Evolutionary conservation across 1,284 basidiomycete species (phyloP), one percentile per base, ranked within the genome.

Genomic region (Fistulinella staudtii): DNA sequence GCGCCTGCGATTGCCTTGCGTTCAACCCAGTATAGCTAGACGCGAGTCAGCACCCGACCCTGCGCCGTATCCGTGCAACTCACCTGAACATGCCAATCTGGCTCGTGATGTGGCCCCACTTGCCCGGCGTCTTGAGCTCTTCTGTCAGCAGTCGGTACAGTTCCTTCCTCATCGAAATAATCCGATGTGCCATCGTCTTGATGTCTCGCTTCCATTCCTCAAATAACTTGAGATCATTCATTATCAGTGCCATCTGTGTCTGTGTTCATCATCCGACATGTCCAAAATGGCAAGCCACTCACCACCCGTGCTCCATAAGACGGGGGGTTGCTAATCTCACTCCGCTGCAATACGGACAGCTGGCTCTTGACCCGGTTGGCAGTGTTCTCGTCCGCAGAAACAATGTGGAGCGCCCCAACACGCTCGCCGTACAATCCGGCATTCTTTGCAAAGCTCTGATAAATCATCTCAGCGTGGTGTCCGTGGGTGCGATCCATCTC

Each of bases 41-140:
- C 39, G 1, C 27, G 28, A 15, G 10, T 56, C 43, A 58, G 53
- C 30, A 28, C 30, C n/a, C 20, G 21, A 35, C 11, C 21, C 4
- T 11, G 35, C 3, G 39, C 22, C 21, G 36, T 51, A 41, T 20
- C 20, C 18, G 10, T 17, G 5, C 28, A 9, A 61, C 80, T 53
- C 63, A 87, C 87, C 85, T 89, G 72, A 92, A 92, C 91, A 91
- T 91, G 47, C 91, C 92, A 64, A 94, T 94, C 74, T 95, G 92
- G 46, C 80, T 78, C 56, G 85, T 72, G 58, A 97, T 90, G 67
- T 98, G 93, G 17, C 83, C 77, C 95, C 95, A 99, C 52, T 76
- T 80, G 1, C 92, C 91, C 0, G 95, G 94, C 39, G 95, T 98
- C 70, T 92, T 79, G 60, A 91, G 71, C 68, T 90, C 82, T 53